Base-by-base conservation (phyloP, 345 rosid genomes). In the Eutrema heterophyllum region DNA sequence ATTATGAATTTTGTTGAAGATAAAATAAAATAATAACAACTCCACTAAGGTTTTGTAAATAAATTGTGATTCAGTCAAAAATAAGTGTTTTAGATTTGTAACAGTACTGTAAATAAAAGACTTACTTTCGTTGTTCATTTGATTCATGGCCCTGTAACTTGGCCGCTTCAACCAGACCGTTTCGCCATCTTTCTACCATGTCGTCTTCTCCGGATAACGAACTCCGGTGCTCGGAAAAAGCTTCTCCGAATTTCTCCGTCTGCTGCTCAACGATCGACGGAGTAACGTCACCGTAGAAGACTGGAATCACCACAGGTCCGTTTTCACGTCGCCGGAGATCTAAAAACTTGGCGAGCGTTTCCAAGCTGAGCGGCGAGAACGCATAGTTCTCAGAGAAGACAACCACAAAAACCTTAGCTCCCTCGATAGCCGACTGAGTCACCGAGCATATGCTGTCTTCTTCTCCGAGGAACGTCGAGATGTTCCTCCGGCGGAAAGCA, bases 241-340 rank as follows among this genome's bases (percentile, higher is more conserved):
- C 64, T 0, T 7, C 55, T 7, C 33, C 55, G 6, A 30, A 69
- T 2, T 8, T 32, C n/a, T 3, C 65, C 32, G 5, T 29, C 21
- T 55, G 65, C 11, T 69, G 30, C 64, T 32, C 18, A 7, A 69
- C 65, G 1, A 41, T n/a, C 2, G n/a, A 10, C 4, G 14, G 54
- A 44, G 54, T 44, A 14, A 69, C 64, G 32, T 41, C 50, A n/a
- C 73, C 65, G 18, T 69, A 69, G 10, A 56, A 69, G 32, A 69
- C 55, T 6, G 73, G 73, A 57, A 69, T 29, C 43, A 69, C 51
- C 10, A 44, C 33, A 4, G 26, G 18, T 0, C 57, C 54, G 41
- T 68, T 26, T 27, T 55, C 33, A 51, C 50, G 10, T 7, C 63
- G 30, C 50, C 14, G 52, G 36, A 30, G 54, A n/a, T 67, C 61